Evolutionary conservation across 2,329 filamentous ascomycete species (phyloP).

Genomic region (Ophiocordyceps polyrhachis-furcata): DNA sequence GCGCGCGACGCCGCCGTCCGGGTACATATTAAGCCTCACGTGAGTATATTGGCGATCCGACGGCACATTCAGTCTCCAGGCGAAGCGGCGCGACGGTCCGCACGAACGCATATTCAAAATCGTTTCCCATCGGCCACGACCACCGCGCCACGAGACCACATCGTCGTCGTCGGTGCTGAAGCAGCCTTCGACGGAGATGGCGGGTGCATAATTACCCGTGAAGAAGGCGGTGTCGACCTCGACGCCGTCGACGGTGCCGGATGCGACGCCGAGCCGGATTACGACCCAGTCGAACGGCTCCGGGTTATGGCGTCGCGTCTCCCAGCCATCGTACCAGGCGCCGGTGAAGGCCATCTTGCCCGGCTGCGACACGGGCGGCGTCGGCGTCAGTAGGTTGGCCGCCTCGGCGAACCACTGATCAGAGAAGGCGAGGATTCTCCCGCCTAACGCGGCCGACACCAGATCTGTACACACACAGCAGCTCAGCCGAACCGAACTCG

Average conservation of each 20-base stretch:
- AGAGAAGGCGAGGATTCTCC: conserved; percentile 45
- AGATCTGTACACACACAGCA: conserved; percentile 26
- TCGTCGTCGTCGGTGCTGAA: conserved; percentile 47
- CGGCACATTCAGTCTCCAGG: conserved; percentile 44
- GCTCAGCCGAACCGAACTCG: background rate
- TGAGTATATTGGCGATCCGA: conserved; percentile 57
- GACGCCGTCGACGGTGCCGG: conserved; percentile 52
- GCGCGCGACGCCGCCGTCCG: conserved; percentile 66
- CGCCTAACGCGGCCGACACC: conserved; percentile 40
- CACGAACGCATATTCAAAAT: conserved; percentile 53
- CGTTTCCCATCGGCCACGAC: conserved; percentile 47
- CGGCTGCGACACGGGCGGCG: conserved; percentile 39
- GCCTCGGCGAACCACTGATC: conserved; percentile 54
- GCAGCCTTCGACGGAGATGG: conserved; percentile 58
- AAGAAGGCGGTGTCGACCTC: conserved; percentile 73
- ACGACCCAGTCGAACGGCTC: conserved; percentile 49
- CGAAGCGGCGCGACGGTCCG: conserved; percentile 54
- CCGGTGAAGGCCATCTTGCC: conserved; percentile 52
- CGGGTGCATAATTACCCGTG: conserved; percentile 65
- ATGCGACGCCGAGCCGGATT: conserved; percentile 47
- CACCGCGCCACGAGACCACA: conserved; percentile 41
- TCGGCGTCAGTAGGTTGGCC: conserved; percentile 43
- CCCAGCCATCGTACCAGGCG: conserved; percentile 56
- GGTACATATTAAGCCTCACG: conserved; percentile 67
- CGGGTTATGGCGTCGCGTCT: conserved; percentile 47